Conservation (phyloP, 1,284 basidiomycete genomes). For the Melampsora americana region DNA sequence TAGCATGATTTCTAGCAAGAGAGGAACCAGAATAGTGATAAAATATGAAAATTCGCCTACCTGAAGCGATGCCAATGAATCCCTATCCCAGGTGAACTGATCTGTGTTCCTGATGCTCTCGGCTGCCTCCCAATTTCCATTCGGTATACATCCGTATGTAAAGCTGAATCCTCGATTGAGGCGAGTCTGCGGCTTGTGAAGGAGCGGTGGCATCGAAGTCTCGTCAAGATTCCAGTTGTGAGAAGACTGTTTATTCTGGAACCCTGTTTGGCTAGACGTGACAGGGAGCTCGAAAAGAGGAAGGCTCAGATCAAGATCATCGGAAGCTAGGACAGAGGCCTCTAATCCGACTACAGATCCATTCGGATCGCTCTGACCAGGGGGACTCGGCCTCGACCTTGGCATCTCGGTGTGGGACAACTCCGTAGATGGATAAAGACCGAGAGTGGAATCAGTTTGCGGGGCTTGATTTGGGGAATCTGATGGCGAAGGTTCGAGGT, state of each 20-base stretch:
- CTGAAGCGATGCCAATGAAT: neutral
- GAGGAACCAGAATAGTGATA: neutral
- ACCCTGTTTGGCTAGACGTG: neutral
- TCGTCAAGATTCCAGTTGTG: neutral
- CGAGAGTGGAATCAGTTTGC: neutral
- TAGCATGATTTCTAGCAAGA: neutral
- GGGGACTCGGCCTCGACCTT: neutral
- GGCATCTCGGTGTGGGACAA: neutral
- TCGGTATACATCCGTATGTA: neutral
- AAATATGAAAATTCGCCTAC: neutral
- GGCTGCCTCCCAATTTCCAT: neutral
- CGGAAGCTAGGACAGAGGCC: neutral
- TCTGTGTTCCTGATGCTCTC: neutral
- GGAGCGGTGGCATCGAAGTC: neutral
- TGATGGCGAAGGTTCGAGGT: neutral
- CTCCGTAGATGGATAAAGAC: neutral
- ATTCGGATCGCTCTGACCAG: neutral
- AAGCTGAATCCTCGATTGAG: neutral
- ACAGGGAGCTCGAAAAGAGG: neutral
- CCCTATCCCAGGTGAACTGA: neutral
- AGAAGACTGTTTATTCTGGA: neutral
- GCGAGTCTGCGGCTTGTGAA: neutral
- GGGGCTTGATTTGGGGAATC: neutral
- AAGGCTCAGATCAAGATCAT: neutral
- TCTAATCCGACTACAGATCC: neutral